Evolutionary conservation across 1,284 basidiomycete genomes (phyloP), one percentile per base, ranked within the genome.

Genomic region (Austropuccinia psidii): DNA sequence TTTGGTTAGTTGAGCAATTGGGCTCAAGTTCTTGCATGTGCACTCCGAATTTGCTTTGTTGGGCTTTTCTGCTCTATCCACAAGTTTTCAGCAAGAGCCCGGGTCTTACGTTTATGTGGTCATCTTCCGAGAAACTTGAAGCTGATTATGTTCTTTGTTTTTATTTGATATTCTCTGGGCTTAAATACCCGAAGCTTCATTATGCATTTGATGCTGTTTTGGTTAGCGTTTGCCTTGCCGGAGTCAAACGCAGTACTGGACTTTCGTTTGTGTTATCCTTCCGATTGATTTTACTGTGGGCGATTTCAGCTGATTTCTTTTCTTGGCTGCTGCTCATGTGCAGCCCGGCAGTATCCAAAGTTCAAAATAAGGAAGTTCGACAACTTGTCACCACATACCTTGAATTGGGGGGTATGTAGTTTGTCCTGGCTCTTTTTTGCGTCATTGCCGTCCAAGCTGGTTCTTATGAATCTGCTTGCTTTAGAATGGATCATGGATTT

Each of bases 401-500:
- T n/a, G 68, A 72, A 50, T 24, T 72, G 2, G 68, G 68, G 27
- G 68, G 68, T 62, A 5, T n/a, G 55, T 27, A 17, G n/a, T 37
- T 31, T 21, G 21, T 35, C 19, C 27, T 2, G 15, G 17, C n/a
- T 50, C 31, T 29, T 29, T 49, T 41, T 65, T 27, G 11, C 43
- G 9, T 21, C 37, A 62, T 24, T 41, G 17, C 31, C 37, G 39
- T 31, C 41, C n/a, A 29, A 3, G 5, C 37, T 17, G 5, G 24
- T 37, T 27, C 57, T 17, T 60, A 8, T 29, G 7, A 8, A 13
- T 60, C 35, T 19, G 15, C 27, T 19, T 2, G 9, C 49, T 2
- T 55, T 33, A 72, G 68, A 72, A 41, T 72, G 68, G 68, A 72
- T 72, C 17, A 60, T 72, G 55, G 68, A 72, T 47, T 72, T 72